These are phyloP conservation scores for Penicillium atrosanguineum DNA, from an alignment of 495 filamentous ascomycete species.

Conservation along the genomic window DNA sequence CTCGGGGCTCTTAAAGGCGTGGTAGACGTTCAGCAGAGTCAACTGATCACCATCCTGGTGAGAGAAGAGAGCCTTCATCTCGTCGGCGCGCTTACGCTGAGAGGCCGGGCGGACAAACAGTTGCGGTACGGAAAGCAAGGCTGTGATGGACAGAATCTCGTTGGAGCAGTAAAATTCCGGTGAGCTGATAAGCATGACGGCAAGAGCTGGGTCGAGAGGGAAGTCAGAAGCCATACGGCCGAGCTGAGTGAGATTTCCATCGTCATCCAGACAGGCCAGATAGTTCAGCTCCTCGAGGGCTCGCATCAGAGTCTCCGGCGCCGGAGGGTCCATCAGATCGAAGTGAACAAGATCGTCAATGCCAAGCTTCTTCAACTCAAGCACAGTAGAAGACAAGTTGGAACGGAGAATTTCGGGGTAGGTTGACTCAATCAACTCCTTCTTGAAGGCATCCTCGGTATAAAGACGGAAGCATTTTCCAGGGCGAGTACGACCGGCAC, in stretches of 20 bases:
- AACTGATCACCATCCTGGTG: slow-evolving; percentile 94
- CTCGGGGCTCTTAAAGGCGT: slow-evolving; percentile 82
- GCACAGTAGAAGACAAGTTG: slow-evolving; percentile 88
- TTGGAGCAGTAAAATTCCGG: slow-evolving; percentile 99
- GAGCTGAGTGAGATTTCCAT: slow-evolving; percentile 82
- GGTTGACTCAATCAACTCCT: slow-evolving; percentile 94
- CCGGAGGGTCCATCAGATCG: slow-evolving; percentile 97
- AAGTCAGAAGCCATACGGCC: slow-evolving; percentile 92
- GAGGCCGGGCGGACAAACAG: slow-evolving; percentile 86
- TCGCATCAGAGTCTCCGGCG: slow-evolving; percentile 97
- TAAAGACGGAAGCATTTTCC: slow-evolving; percentile 98
- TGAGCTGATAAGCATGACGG: slow-evolving; percentile 96
- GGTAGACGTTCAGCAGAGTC: slow-evolving; percentile 95
- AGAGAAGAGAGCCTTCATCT: slow-evolving; percentile 93
- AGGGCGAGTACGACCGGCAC: slow-evolving; percentile 95
- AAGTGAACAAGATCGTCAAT: slow-evolving; percentile 97
- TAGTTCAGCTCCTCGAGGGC: slow-evolving; percentile 98
- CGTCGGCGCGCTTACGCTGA: slow-evolving; percentile 87
- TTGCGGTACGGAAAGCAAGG: slow-evolving; percentile 90
- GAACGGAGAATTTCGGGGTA: slow-evolving; percentile 94
- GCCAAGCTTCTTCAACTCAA: slow-evolving; percentile 97
- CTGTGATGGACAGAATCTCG: slow-evolving; percentile 92
- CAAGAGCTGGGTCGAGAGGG: slow-evolving; percentile 89
- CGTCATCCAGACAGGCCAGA: slow-evolving; percentile 92
- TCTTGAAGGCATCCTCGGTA: slow-evolving; percentile 95